Base-by-base conservation (phyloP, 768 basidiomycete genomes). In the Tulasnella sp. region DNA sequence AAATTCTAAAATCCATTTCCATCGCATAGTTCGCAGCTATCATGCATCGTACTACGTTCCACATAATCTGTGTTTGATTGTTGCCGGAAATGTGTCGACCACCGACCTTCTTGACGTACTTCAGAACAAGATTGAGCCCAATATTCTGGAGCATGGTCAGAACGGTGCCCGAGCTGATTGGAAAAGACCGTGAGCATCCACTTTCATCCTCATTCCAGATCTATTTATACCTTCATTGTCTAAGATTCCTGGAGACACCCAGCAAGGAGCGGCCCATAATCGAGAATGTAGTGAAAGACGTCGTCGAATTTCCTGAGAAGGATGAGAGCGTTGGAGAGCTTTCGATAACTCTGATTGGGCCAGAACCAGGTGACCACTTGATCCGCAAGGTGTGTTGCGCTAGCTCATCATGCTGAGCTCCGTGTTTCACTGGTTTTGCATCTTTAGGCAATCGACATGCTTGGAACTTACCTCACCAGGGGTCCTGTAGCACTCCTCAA, bases 321-420 rank as follows among this genome's bases (percentile, higher is more conserved):
- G 92, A 98, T 59, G 93, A 98, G 69, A 85, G 83, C 54, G 76
- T 89, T 59, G 93, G 95, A 29, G 91, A 96, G 68, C 61, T 98
- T 5, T 66, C 74, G 16, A 73, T 96, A 42, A 73, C 69, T 31
- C 91, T 81, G 66, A 69, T 83, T 53, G 93, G 92, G 3, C 86
- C 88, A n/a, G 62, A 77, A 32, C 75, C 75, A 12, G 76, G 74
- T 53, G 73, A 77, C 50, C 84, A 79, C 60, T 62, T 92, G 47
- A 78, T 83, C 60, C 72, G 78, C 49, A 81, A 81, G 71, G 83
- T 80, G 25, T 9, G 29, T 22, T 9, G 31, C 33, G 39, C 24
- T 10, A 48, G 4, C 39, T 40, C n/a, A n/a, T n/a, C n/a, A n/a
- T n/a, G 15, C 27, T 54, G 51, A 37, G 56, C 12, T 29, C 16